Base-by-base conservation (phyloP, 2,329 filamentous ascomycete genomes). In the Ascomycota sp. region DNA sequence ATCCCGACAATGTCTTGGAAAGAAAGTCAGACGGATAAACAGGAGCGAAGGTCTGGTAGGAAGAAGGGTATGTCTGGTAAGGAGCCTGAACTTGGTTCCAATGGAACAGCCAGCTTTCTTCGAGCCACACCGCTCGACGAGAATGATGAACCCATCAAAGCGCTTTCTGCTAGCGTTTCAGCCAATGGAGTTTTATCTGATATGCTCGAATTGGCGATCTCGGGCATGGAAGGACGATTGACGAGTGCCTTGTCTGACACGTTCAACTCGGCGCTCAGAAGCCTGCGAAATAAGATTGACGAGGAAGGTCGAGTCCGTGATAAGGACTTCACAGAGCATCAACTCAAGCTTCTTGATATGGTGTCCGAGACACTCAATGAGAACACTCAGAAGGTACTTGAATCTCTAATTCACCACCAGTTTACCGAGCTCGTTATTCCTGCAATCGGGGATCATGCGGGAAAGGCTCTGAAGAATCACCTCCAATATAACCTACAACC, bases 391-490 rank as follows among this genome's bases (percentile, higher is more conserved):
- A 74, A 77, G 42, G 79, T 80, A 15, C 63, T 94, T 23, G 63
- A 72, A 35, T 73, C 71, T 35, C 79, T 92, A 40, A 74, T 93
- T 30, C 68, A 70, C 28, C 65, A 72, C 28, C 77, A 78, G 48
- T 80, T 93, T 38, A 68, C 80, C 36, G 64, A 72, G 32, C 64
- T 72, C 10, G 69, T 94, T 27, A 59, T 93, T 30, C 86, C 89
- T 8, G 62, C 73, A 21, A 58, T 95, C 33, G 66, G 72, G 25
- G 65, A 73, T 30, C 61, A 74, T 25, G 71, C 79, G 10, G 63
- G 69, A 27, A 67, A 70, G 36, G 65, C 75, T 4, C 62, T 93
- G 20, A 67, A 75, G 32, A 74, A 77, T 36, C 72, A 80, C 45
- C 60, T 95, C 17, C 65, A 69, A 32, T 63, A 68, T 37, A 70